Evolutionary conservation across 2,329 filamentous ascomycete genomes (phyloP), one percentile per base, ranked within the genome.

Genomic region (Escovopsis sp.): DNA sequence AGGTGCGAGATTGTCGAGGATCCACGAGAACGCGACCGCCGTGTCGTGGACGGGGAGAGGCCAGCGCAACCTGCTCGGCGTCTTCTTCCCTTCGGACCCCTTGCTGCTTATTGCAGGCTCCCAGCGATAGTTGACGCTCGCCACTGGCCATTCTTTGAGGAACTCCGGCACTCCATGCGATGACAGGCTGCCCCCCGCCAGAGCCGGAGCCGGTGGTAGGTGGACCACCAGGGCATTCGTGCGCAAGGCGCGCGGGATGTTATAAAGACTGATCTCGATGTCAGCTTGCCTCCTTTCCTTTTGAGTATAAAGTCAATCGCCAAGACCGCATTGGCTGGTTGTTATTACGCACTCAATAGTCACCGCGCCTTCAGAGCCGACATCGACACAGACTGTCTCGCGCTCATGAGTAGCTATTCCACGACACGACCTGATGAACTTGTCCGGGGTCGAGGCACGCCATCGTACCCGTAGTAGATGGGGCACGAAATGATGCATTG

Each of bases 101-200:
- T 16, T 30, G 34, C 40, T 31, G 27, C 35, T n/a, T 25, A 27
- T 17, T 16, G 39, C 33, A 47, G 19, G 34, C 13, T 49, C 49
- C 73, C 74, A 78, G 13, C 72, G 62, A 49, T 77, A 78, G 47
- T 74, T 68, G 47, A 78, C 69, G 37, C 63, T 62, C 5, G 64
- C 70, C 1, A 69, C 60, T 2, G 70, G 62, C 26, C 57, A 57
- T 12, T 50, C 51, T 11, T 48, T 54, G 23, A 65, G 52, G 39
- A 65, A 67, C 9, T 42, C 43, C 19, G 66, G 62, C 17, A 68
- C 43, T 6, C 16, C 27, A 23, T 53, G 39, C 9, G 45, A 37
- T 11, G 44, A 41, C 3, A 46, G 40, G 7, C 44, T 40, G 34
- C 53, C 39, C 7, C 40, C 39, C 23, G 53, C 50, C 11, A 66